Base-by-base conservation (phyloP, 1,139 yeast species). In the Blastobotrys indianensis region DNA sequence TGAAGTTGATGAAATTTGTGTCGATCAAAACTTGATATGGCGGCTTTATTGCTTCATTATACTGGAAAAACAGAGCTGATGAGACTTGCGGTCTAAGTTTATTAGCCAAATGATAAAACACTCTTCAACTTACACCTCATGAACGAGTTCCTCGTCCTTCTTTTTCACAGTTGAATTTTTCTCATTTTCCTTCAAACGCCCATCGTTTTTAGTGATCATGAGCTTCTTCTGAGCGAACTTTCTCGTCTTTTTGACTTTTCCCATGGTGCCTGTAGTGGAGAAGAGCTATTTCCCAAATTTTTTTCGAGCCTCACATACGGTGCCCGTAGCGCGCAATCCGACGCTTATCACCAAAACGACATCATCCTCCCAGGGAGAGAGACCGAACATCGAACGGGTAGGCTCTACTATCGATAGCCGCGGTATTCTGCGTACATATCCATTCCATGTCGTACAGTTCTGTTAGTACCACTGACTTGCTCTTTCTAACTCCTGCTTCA, bases 1-100 rank as follows among this genome's bases (percentile, higher is more conserved):
- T 85, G 65, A 90, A 90, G 70, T 92, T 92, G 66, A 92, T 85
- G 68, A 92, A 94, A 71, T 92, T 92, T 39, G 98, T 92, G 78
- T 92, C 98, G 49, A 92, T 82, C 31, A 92, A 74, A 6, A 92
- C 92, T 64, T 92, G 97, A 63, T 92, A 92, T 42, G 98, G 98
- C 20, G 98, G 98, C 64, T 85, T 87, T 54, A 92, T 85, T 31
- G 97, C 87, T 64, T 82, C 84, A 63, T 92, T 92, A 65, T 81
- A 92, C 65, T 92, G 97, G 73, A 94, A 92, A 66, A 92, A 92
- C 42, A 92, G 75, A 0, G 98, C 94, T 49, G 96, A 85, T 1
- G 97, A 87, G 1, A 92, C 96, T 67, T 92, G 98, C 2, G 98
- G 98, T n/a, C 63, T 61, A 41, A 7, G 25, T 16, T 13, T n/a